A percentile compares a stretch with the other conserved stretches of the same genome.
Evolutionary conservation across 768 basidiomycete genomes (phyloP).

Genomic region (Dendrothele bispora): DNA sequence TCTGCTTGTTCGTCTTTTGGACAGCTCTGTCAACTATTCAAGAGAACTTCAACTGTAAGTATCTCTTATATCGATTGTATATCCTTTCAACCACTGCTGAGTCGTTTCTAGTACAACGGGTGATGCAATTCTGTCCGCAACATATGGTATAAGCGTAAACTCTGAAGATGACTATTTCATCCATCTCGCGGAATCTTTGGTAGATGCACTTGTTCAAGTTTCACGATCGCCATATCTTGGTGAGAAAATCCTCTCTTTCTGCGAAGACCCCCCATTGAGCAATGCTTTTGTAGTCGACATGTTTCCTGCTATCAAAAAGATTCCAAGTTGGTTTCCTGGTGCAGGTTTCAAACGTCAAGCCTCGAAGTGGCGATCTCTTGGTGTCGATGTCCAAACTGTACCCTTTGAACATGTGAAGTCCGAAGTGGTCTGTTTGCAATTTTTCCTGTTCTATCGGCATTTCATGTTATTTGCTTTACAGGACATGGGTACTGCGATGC

Average conservation of each 20-base stretch:
- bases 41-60: neutral
- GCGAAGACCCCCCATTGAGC: too few relatives aligned
- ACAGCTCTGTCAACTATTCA: neutral
- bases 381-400: neutral
- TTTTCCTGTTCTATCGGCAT: neutral
- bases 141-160: neutral
- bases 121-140: neutral
- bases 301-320: neutral
- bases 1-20: neutral
- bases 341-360: neutral
- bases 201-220: neutral
- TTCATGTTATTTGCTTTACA: neutral
- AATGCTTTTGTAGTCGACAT: neutral
- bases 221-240: neutral
- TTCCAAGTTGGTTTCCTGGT: neutral
- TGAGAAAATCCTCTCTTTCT: neutral
- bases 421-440: neutral
- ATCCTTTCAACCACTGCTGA: neutral
- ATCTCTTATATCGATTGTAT: neutral
- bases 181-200: neutral
- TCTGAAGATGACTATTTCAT: neutral
- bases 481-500: neutral
- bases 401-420: neutral
- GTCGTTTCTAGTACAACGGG: neutral
- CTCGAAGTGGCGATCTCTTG: neutral